phyloP scores from a whole-genome alignment of 176 grass and related monocot genomes.

The Raddia guianensis region DNA sequence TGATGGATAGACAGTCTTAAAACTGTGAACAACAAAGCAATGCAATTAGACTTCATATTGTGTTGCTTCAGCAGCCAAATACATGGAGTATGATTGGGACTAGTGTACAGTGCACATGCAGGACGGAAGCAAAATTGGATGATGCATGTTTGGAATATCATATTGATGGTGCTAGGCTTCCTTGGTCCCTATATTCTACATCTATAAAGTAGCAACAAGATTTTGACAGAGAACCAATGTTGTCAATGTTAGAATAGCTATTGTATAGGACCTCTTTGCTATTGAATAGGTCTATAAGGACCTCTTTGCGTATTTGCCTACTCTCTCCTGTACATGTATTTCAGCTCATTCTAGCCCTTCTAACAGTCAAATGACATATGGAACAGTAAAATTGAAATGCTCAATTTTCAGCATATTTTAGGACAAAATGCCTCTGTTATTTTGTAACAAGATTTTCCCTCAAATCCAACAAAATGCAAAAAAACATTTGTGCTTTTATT shows the following conservation, averaged over 20 bases:
- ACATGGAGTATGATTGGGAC: background rate
- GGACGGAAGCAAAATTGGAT: background rate
- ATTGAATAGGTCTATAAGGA: too few relatives aligned
- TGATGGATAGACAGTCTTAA: constrained; percentile 84
- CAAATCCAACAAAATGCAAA: background rate
- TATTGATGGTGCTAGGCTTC: background rate
- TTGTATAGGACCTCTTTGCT: too few relatives aligned
- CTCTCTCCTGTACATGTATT: too few relatives aligned
- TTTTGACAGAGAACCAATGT: background rate
- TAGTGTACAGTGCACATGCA: background rate
- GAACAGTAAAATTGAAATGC: background rate
- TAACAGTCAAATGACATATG: background rate
- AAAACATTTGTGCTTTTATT: background rate
- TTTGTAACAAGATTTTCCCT: background rate
- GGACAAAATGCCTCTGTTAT: background rate
- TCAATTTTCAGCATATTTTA: constrained; percentile 10
- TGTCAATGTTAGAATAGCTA: too few relatives aligned
- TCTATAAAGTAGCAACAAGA: constrained; percentile 5
- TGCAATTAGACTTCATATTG: constrained; percentile 24
- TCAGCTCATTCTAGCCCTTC: too few relatives aligned
- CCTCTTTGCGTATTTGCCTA: too few relatives aligned
- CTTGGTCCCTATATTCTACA: background rate
- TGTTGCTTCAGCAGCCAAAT: background rate
- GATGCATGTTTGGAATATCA: constrained; percentile 14
- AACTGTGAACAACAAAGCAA: constrained; percentile 58